phyloP scores from a whole-genome alignment of 2,329 filamentous ascomycete species.

The Xylariaceae sp. region DNA sequence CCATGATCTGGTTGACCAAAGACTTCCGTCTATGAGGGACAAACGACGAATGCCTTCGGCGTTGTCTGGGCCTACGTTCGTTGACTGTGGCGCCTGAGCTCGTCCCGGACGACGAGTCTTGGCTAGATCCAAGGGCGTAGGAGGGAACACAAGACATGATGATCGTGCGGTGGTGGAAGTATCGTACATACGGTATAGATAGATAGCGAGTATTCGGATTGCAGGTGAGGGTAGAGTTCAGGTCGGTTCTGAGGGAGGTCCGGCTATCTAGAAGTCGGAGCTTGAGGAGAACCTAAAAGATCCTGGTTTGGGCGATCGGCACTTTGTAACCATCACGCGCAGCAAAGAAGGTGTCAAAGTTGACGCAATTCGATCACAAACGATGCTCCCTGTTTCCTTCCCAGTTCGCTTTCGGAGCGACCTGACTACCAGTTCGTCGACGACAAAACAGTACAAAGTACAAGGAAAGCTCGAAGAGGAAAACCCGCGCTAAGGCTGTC shows the following conservation, averaged over 20 bases:
- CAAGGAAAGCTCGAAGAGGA: too few species aligned
- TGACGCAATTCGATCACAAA: background rate
- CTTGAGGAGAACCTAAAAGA: background rate
- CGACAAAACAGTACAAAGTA: too few species aligned
- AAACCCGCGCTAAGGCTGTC: too few species aligned
- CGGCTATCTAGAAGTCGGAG: background rate
- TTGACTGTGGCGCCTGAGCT: conserved; percentile 38
- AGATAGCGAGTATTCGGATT: background rate
- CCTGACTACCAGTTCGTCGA: too few species aligned
- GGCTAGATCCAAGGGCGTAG: conserved; percentile 27
- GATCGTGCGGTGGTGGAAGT: conserved; percentile 8
- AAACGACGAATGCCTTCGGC: conserved; percentile 53
- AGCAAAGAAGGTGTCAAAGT: background rate
- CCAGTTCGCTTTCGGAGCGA: too few species aligned
- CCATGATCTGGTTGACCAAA: conserved; percentile 55
- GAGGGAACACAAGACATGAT: conserved; percentile 30
- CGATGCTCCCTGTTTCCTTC: background rate
- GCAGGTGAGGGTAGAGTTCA: background rate
- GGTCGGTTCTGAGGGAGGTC: background rate
- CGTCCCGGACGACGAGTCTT: conserved; percentile 32
- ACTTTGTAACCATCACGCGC: too few species aligned
- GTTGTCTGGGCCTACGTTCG: conserved; percentile 31
- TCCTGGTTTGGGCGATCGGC: too few species aligned
- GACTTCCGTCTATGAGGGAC: conserved; percentile 50
- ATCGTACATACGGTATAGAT: conserved; percentile 1